Base-by-base conservation (phyloP, 1,284 basidiomycete species). In the Austroboletus sp. region DNA sequence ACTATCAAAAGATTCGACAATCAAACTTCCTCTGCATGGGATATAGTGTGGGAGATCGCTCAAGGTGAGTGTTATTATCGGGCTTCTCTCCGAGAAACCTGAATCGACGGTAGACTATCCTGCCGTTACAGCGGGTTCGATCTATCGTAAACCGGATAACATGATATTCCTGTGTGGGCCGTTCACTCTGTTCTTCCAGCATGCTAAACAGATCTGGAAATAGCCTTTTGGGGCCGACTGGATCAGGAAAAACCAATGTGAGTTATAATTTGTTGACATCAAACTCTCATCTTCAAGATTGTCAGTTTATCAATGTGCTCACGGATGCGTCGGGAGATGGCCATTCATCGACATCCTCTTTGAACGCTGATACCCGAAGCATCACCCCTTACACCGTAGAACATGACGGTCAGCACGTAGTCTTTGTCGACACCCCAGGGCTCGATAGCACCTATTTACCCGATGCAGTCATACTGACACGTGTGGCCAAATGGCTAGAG, bases 381-480 rank as follows among this genome's bases (percentile, higher is more conserved):
- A 7, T 53, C 23, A 19, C 19, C n/a, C 13, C 29, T 7, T 31
- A 33, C 6, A 11, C 11, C 6, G 9, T 54, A n/a, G 34, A 32
- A 29, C 15, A n/a, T 15, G 48, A 45, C 19, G 48, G 32, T 4
- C 42, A 16, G 26, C 31, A 4, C 12, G 3, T 52, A 7, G 38
- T 40, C 27, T 30, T 54, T n/a, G 29, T 54, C 12, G 52, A 51
- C n/a, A 52, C 52, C 2, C 52, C 51, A 21, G 48, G 52, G 4
- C 26, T 52, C 15, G 21, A 52, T 13, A 51, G 10, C 12, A 26
- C n/a, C 32, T 1, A 30, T 30, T 29, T 40, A 6, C 15, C 16
- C 6, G 41, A 52, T 21, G 31, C 23, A 12, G 30, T 0, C 9
- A 46, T 52, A 41, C 13, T 54, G 5, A 25, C 12, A 6, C 40